Conservation (phyloP, 2,329 filamentous ascomycete genomes). For the Phialophora verrucosa region DNA sequence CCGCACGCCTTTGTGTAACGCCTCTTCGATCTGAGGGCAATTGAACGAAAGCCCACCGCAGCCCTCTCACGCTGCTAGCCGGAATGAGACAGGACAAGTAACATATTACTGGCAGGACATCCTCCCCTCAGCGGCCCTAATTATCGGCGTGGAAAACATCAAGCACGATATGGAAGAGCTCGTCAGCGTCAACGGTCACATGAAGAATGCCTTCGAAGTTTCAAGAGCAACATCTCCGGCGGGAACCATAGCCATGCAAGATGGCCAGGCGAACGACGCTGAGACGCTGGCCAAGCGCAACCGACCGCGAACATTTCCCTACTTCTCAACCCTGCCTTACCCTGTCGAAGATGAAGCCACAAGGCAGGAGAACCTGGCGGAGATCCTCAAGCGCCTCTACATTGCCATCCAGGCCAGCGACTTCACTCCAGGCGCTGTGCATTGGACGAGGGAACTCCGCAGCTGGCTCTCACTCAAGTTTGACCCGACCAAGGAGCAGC, state of each 20-base stretch:
- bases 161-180: constrained; percentile 31
- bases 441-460: constrained; percentile 96
- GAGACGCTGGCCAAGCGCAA: constrained; percentile 69
- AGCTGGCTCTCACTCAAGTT: constrained; percentile 98
- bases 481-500: constrained; percentile 83
- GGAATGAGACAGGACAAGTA: constrained; percentile 23
- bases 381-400: constrained; percentile 92
- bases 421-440: constrained; percentile 88
- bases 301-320: constrained; percentile 85
- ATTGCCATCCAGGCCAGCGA: constrained; percentile 90
- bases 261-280: constrained; percentile 56
- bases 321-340: constrained; percentile 89
- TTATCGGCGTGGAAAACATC: constrained; percentile 29
- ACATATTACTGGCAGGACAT: constrained; percentile 7
- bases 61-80: neutral
- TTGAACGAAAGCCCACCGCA: neutral
- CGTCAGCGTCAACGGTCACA: constrained; percentile 25
- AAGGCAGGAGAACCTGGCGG: constrained; percentile 77
- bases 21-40: neutral
- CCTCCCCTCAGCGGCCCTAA: neutral
- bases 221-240: constrained; percentile 88
- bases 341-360: constrained; percentile 78
- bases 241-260: constrained; percentile 53
- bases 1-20: constrained; percentile 16
- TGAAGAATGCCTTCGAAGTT: constrained; percentile 57